These are phyloP conservation scores for Colletotrichum sp. DNA, from an alignment of 2,329 filamentous ascomycete genomes.

Conservation along the genomic window DNA sequence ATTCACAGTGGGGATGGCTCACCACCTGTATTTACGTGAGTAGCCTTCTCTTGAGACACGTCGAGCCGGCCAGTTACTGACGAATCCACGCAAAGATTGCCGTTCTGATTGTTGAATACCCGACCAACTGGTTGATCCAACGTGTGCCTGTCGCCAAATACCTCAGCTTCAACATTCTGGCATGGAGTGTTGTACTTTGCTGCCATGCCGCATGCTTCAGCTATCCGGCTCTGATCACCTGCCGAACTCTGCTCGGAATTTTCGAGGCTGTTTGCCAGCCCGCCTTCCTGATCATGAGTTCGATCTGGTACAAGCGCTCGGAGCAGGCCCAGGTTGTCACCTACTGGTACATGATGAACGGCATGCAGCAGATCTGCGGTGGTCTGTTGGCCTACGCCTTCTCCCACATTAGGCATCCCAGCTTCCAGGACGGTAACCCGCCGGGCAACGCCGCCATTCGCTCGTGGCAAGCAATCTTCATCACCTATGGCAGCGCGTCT, in stretches of 20 bases:
- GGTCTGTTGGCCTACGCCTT: constrained; percentile 43
- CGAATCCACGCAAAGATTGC: constrained; percentile 23
- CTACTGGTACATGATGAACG: constrained; percentile 37
- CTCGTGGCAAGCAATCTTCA: constrained; percentile 47
- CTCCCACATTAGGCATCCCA: constrained; percentile 30
- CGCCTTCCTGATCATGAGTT: constrained; percentile 45
- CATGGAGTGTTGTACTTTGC: constrained; percentile 39
- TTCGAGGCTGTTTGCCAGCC: constrained; percentile 52
- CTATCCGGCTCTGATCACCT: constrained; percentile 41
- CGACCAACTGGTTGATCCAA: constrained; percentile 43
- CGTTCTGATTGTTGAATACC: constrained; percentile 45
- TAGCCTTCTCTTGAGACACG: background rate
- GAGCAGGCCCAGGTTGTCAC: constrained; percentile 34
- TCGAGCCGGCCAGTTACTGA: background rate
- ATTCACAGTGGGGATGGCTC: constrained; percentile 35
- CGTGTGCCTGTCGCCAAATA: constrained; percentile 42
- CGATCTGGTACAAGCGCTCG: constrained; percentile 36
- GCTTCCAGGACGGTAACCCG: background rate
- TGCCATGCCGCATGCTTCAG: constrained; percentile 24
- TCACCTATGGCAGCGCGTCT: constrained; percentile 43
- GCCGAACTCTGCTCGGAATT: constrained; percentile 47
- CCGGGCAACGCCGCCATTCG: constrained; percentile 28
- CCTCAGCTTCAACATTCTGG: constrained; percentile 41
- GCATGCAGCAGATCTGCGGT: constrained; percentile 41
- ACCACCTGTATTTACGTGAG: constrained; percentile 45